phyloP scores from a whole-genome alignment of 768 basidiomycete species.

The Amanita fuliginea region DNA sequence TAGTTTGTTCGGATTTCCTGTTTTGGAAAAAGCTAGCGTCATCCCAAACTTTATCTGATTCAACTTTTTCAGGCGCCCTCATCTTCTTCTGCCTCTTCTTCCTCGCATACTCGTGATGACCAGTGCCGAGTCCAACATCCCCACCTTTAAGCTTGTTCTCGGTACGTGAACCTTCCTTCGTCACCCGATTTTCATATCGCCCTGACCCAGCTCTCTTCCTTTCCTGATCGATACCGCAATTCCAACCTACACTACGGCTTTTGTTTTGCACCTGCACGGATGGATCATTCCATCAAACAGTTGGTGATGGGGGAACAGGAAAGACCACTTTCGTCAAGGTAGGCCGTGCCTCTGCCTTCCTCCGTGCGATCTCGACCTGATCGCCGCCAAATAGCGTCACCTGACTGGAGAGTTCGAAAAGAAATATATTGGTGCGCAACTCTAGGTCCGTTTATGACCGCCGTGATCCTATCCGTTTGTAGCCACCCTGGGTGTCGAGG shows the following conservation, averaged over 20 bases:
- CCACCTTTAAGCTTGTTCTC: constrained; percentile 98
- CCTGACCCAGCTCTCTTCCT: constrained; percentile 19
- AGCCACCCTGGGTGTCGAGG: constrained; percentile 99
- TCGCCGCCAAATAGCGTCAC: constrained; percentile 63
- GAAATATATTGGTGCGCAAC: constrained; percentile 87
- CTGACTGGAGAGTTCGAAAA: constrained; percentile 99
- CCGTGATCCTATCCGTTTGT: constrained; percentile 9
- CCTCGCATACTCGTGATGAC: constrained; percentile 10
- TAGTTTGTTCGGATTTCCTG: constrained; percentile 6
- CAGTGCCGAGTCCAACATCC: constrained; percentile 40
- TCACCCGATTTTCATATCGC: constrained; percentile 9
- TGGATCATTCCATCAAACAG: constrained; percentile 26
- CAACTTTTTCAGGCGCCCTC: constrained; percentile 18
- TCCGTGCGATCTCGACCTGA: constrained; percentile 45
- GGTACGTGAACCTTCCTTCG: constrained; percentile 40
- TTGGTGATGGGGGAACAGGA: constrained; percentile 94
- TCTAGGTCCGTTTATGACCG: not conserved
- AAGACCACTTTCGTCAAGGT: constrained; percentile 99
- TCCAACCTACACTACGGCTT: constrained; percentile 7
- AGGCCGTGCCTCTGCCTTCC: constrained; percentile 10
- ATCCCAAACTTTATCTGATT: constrained; percentile 32
- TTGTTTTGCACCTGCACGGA: constrained; percentile 10
- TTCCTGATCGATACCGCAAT: constrained; percentile 41
- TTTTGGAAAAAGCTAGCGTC: constrained; percentile 26
- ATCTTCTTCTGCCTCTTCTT: constrained; percentile 14